phyloP scores from a whole-genome alignment of 1,139 yeast genomes.

The Lodderomyces theae region DNA sequence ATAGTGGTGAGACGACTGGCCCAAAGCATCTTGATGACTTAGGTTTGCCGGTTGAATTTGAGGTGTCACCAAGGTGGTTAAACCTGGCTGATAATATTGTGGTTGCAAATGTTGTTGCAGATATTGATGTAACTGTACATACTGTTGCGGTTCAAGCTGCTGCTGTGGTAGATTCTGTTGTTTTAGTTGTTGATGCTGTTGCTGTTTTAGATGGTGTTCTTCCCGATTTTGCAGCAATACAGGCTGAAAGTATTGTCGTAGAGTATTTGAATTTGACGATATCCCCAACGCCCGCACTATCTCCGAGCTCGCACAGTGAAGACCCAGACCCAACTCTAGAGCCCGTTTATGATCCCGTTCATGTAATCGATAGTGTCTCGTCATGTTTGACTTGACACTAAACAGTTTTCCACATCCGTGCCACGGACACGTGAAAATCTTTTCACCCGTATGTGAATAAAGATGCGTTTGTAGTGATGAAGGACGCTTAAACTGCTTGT shows the following conservation, averaged over 20 bases:
- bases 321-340: conserved; percentile 8
- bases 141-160: background rate
- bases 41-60: conserved; percentile 1
- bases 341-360: conserved; percentile 28
- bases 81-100: background rate
- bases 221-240: too few relatives aligned
- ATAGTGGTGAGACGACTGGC: background rate
- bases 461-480: conserved; percentile 77
- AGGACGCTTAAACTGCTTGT: conserved; percentile 77
- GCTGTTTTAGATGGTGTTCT: background rate
- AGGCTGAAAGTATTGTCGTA: background rate
- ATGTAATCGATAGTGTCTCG: conserved; percentile 72
- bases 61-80: background rate
- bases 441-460: conserved; percentile 85
- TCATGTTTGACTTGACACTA: conserved; percentile 76
- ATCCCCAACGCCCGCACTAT: background rate
- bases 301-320: background rate
- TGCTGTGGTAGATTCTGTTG: background rate
- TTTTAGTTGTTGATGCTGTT: background rate
- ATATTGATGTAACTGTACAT: background rate
- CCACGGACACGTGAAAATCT: conserved; percentile 70
- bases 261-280: background rate
- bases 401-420: conserved; percentile 67
- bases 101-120: conserved; percentile 1
- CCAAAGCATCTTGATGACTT: background rate